Evolutionary conservation across 257 asterid species (phyloP).

Genomic region (Scutellaria baicalensis): DNA sequence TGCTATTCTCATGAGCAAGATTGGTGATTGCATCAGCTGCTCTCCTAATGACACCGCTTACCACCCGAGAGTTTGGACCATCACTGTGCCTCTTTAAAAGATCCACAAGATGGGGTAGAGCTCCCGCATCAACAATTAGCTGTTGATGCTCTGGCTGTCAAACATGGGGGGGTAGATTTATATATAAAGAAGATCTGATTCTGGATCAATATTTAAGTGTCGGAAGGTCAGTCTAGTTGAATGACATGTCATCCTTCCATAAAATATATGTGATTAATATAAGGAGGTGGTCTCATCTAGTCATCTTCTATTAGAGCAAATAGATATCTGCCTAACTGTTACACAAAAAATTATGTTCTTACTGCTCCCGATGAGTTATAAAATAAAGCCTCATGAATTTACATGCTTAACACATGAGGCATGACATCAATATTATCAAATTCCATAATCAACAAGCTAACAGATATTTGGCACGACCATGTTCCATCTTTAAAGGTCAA

Average conservation of each 20-base stretch:
- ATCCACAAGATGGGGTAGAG: constrained; percentile 86
- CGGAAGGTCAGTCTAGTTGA: neutral
- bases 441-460: neutral
- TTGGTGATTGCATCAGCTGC: constrained; percentile 98
- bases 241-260: neutral
- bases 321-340: neutral
- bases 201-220: neutral
- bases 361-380: neutral
- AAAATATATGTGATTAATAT: neutral
- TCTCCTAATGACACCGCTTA: constrained; percentile 80
- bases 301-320: neutral
- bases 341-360: neutral
- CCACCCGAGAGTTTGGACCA: constrained; percentile 65
- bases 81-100: constrained; percentile 64
- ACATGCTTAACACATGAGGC: neutral
- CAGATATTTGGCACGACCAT: neutral
- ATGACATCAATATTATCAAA: neutral
- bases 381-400: neutral
- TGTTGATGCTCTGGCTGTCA: constrained; percentile 98
- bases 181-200: neutral
- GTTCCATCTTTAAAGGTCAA: neutral
- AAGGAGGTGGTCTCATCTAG: neutral
- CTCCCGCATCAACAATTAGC: constrained; percentile 95
- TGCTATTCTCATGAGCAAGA: constrained; percentile 96
- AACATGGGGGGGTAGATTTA: constrained; percentile 2